Evolutionary conservation across 1,139 yeast genomes (phyloP).

Genomic region (Tardiomyces blankii): DNA sequence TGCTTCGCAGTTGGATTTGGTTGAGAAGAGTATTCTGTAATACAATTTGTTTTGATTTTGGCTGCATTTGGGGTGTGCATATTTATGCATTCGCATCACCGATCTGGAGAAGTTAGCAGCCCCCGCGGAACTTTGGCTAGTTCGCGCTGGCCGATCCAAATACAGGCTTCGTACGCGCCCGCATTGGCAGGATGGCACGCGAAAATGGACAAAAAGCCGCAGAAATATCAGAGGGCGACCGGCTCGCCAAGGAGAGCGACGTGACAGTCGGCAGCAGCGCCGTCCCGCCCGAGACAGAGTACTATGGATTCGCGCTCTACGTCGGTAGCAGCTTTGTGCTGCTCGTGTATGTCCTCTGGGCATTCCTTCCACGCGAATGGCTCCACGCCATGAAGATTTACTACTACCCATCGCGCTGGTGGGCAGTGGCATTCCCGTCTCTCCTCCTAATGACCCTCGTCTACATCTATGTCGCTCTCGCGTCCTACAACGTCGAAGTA

Average conservation of each 20-base stretch:
- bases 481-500: conserved; percentile 63
- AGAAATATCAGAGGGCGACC: conserved; percentile 28
- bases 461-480: conserved; percentile 58
- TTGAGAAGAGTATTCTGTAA: too few relatives aligned
- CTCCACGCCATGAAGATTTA: conserved; percentile 46
- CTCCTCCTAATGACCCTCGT: conserved; percentile 59
- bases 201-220: not conserved
- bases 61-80: too few relatives aligned
- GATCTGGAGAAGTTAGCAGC: too few relatives aligned
- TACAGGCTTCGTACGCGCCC: too few relatives aligned
- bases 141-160: too few relatives aligned
- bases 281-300: conserved; percentile 61
- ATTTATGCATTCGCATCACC: too few relatives aligned
- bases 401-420: conserved; percentile 79
- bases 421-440: conserved; percentile 73
- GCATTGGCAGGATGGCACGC: too few relatives aligned
- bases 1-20: too few relatives aligned
- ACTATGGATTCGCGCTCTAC: conserved; percentile 71
- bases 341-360: conserved; percentile 54
- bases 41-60: too few relatives aligned
- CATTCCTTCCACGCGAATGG: conserved; percentile 46
- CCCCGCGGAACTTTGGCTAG: too few relatives aligned
- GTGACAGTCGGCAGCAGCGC: conserved; percentile 58
- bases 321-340: conserved; percentile 46
- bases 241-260: conserved; percentile 65